A percentile compares a stretch with the other conserved stretches of the same genome.
These are phyloP conservation scores for Fusarium floridanum DNA, from an alignment of 2,329 filamentous ascomycete genomes.

Conservation along the genomic window DNA sequence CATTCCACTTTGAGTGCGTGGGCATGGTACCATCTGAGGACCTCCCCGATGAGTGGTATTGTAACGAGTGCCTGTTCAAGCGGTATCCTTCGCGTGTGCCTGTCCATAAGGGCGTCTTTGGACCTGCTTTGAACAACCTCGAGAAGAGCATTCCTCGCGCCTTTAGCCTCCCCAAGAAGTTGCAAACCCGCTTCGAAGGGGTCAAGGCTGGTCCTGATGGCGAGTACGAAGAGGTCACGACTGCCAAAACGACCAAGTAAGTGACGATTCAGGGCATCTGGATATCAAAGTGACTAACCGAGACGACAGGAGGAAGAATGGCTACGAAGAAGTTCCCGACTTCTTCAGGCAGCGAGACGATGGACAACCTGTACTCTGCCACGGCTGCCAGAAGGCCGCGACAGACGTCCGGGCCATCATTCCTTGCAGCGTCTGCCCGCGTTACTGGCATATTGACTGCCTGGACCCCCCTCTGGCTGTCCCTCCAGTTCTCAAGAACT, in stretches of 20 bases:
- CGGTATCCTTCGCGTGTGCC: conserved; percentile 61
- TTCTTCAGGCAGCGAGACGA: conserved; percentile 80
- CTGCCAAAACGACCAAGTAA: conserved; percentile 74
- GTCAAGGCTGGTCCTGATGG: conserved; percentile 82
- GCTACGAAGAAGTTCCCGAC: conserved; percentile 73
- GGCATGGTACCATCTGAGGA: conserved; percentile 80
- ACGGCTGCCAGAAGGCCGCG: conserved; percentile 77
- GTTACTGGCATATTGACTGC: conserved; percentile 94
- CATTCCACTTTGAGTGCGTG: conserved; percentile 91
- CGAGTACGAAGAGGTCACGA: conserved; percentile 79
- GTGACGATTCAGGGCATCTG: conserved; percentile 46
- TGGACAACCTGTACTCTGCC: conserved; percentile 82
- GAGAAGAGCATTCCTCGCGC: conserved; percentile 78
- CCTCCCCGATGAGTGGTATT: conserved; percentile 86
- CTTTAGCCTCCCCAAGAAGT: conserved; percentile 77
- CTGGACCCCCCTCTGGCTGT: conserved; percentile 85
- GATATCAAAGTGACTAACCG: conserved; percentile 13
- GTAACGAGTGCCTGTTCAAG: conserved; percentile 75
- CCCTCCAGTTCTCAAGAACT: conserved; percentile 81
- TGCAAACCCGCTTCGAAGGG: conserved; percentile 83
- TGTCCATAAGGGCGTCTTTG: conserved; percentile 69
- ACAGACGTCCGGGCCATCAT: conserved; percentile 77
- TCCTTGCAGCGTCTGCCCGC: conserved; percentile 84
- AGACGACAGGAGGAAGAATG: conserved; percentile 62
- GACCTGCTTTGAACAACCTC: conserved; percentile 71